These are phyloP conservation scores for Komagataea norvegica DNA, from an alignment of 1,139 yeast genomes.

Conservation along the genomic window DNA sequence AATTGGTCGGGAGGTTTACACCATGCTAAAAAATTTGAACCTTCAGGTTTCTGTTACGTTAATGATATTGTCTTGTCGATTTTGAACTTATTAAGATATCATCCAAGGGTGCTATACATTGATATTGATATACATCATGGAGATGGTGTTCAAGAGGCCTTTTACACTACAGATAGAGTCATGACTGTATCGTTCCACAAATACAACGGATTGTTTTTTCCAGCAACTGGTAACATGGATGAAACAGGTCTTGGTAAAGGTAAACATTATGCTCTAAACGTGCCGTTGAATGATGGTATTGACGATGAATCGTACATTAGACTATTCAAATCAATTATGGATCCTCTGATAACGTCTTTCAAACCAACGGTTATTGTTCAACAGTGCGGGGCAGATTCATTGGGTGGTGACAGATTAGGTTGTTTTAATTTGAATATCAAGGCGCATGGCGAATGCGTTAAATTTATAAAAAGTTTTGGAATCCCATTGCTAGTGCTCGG, in stretches of 20 bases:
- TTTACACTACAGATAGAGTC: conserved; percentile 90
- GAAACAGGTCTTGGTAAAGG: conserved; percentile 89
- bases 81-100: conserved; percentile 73
- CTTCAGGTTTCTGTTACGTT: conserved; percentile 92
- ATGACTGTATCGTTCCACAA: conserved; percentile 95
- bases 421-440: conserved; percentile 85
- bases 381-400: conserved; percentile 96
- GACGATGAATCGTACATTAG: conserved; percentile 86
- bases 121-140: conserved; percentile 98
- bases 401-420: conserved; percentile 90
- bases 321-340: conserved; percentile 77
- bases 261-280: conserved; percentile 79
- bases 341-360: conserved; percentile 74
- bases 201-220: conserved; percentile 92
- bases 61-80: conserved; percentile 92
- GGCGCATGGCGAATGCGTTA: conserved; percentile 95
- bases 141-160: conserved; percentile 97
- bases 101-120: conserved; percentile 86
- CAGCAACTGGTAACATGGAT: conserved; percentile 88
- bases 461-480: conserved; percentile 78
- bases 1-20: conserved; percentile 98
- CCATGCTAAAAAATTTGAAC: conserved; percentile 92
- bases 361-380: conserved; percentile 92
- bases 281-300: conserved; percentile 93
- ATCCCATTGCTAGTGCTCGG: conserved; percentile 89